phyloP scores from a whole-genome alignment of 192 early-diverging fungal genomes.

The Entomortierella lignicola region DNA sequence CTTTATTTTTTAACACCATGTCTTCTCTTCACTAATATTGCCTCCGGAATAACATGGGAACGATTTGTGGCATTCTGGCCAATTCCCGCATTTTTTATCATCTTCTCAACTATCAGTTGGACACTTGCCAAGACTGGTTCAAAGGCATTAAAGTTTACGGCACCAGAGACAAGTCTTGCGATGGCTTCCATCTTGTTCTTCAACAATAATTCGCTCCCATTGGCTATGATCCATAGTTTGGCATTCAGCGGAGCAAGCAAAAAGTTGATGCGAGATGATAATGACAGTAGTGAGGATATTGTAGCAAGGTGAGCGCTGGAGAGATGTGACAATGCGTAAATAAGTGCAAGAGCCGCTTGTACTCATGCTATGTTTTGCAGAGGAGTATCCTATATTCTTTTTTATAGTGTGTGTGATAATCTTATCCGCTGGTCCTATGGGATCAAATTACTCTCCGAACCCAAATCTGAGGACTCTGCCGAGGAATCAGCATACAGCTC shows the following conservation, averaged over 20 bases:
- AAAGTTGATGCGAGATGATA: constrained; percentile 49
- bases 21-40: constrained; percentile 80
- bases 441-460: constrained; percentile 64
- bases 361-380: constrained; percentile 35
- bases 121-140: constrained; percentile 52
- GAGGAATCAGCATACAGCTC: constrained; percentile 6
- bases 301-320: constrained; percentile 68
- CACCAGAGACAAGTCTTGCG: constrained; percentile 68
- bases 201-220: constrained; percentile 81
- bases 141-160: constrained; percentile 52
- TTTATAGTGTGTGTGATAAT: constrained; percentile 82
- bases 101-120: constrained; percentile 51
- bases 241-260: constrained; percentile 61
- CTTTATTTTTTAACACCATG: constrained; percentile 80
- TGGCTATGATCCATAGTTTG: constrained; percentile 73
- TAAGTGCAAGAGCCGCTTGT: too few species aligned
- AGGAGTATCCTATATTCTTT: constrained; percentile 83
- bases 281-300: constrained; percentile 57
- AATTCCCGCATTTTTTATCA: constrained; percentile 65
- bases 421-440: constrained; percentile 84
- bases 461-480: constrained; percentile 23
- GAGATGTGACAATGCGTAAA: too few species aligned
- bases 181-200: constrained; percentile 74
- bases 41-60: constrained; percentile 69
- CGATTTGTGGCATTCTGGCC: constrained; percentile 78